Conservation (phyloP, 495 filamentous ascomycete genomes). For the Penicillium canariense region DNA sequence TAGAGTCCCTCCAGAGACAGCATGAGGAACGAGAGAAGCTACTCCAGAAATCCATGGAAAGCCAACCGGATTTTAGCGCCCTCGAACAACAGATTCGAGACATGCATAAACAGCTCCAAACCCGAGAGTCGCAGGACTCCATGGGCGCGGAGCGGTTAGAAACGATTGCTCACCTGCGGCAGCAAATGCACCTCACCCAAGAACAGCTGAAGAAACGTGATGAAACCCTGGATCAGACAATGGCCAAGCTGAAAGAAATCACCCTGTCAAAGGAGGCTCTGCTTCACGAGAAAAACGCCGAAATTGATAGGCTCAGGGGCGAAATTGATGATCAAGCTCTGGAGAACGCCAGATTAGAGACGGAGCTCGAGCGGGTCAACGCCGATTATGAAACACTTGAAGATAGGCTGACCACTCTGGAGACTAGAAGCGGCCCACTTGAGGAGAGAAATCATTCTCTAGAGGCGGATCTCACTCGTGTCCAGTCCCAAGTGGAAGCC, state of each 20-base stretch:
- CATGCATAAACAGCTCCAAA: slow-evolving; percentile 37
- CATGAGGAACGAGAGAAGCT: slow-evolving; percentile 29
- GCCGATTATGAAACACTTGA: slow-evolving; percentile 35
- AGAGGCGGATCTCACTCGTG: slow-evolving; percentile 40
- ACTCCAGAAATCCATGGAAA: slow-evolving; percentile 25
- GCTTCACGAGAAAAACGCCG: slow-evolving; percentile 37
- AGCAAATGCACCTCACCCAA: slow-evolving; percentile 37
- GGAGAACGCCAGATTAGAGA: slow-evolving; percentile 37
- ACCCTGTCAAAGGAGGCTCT: slow-evolving; percentile 36
- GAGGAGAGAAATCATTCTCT: slow-evolving; percentile 45
- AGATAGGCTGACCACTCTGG: slow-evolving; percentile 36
- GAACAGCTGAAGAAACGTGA: slow-evolving; percentile 42
- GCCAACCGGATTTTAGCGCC: slow-evolving; percentile 21
- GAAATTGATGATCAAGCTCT: slow-evolving; percentile 36
- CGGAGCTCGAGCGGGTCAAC: slow-evolving; percentile 35
- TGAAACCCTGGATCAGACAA: slow-evolving; percentile 37
- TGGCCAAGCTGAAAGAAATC: slow-evolving; percentile 36
- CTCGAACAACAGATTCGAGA: slow-evolving; percentile 36
- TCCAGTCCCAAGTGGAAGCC: slow-evolving; percentile 42
- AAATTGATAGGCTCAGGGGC: slow-evolving; percentile 43
- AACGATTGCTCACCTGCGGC: slow-evolving; percentile 38
- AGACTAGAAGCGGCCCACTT: slow-evolving; percentile 39
- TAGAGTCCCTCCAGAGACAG: slow-evolving; percentile 34
- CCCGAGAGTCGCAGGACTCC: slow-evolving; percentile 19
- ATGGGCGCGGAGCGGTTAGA: slow-evolving; percentile 35